Conservation (phyloP, 306 rosid genomes). For the Heteromeles arbutifolia region DNA sequence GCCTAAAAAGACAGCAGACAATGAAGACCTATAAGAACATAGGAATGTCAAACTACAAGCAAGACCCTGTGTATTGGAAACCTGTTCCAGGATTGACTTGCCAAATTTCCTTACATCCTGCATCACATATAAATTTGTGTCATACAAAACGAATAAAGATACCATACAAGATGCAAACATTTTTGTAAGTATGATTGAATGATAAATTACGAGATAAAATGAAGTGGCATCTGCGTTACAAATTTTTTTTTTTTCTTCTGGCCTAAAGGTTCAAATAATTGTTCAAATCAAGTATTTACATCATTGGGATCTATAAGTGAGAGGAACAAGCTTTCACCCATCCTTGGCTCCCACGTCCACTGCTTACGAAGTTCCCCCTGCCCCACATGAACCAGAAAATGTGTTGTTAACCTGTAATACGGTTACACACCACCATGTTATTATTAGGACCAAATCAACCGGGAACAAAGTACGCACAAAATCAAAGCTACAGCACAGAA, state of each 20-base stretch:
- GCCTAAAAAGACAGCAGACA: conserved; percentile 58
- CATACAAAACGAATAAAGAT: neutral
- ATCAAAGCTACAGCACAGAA: neutral
- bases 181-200: neutral
- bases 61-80: conserved; percentile 78
- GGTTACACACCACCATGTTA: conserved; percentile 37
- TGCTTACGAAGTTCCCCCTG: conserved; percentile 63
- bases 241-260: neutral
- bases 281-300: conserved; percentile 26
- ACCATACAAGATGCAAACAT: neutral
- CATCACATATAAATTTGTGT: conserved; percentile 8
- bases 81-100: conserved; percentile 77
- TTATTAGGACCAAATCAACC: conserved; percentile 20
- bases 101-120: conserved; percentile 88
- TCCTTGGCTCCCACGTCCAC: conserved; percentile 92
- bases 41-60: conserved; percentile 80
- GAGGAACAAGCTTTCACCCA: conserved; percentile 92
- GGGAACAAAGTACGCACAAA: neutral
- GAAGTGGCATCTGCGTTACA: neutral
- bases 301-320: conserved; percentile 79
- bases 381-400: conserved; percentile 63
- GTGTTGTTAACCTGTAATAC: conserved; percentile 74
- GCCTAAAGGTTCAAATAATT: neutral
- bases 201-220: neutral
- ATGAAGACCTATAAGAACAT: conserved; percentile 51